Base-by-base conservation (phyloP, 2,329 filamentous ascomycete species). In the Aspergillus novoparasiticus region DNA sequence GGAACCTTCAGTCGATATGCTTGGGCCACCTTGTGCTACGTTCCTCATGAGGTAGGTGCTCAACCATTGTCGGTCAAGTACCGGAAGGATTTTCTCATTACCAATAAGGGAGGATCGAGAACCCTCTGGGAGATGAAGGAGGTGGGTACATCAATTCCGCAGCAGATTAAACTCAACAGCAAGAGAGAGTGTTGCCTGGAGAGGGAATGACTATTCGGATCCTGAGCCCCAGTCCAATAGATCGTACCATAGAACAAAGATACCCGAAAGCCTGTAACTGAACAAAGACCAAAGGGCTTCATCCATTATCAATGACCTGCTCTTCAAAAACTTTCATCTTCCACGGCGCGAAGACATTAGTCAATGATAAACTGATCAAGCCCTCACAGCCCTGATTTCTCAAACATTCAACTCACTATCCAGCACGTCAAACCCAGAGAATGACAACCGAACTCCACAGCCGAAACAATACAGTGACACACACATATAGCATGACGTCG, bases 221-320 rank as follows among this genome's bases (percentile, higher is more conserved):
- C 9, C 36, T 16, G 21, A 39, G 32, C 51, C n/a, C 51, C 51
- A 19, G 51, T 26, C 51, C 51, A 55, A 39, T 55, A 55, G 51
- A 55, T 41, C 51, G 51, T 55, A 39, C 51, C 51, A 55, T 55
- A 55, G 51, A 39, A 39, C 21, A 39, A 55, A 55, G 51, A 55
- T 19, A 55, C 21, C 51, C 32, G 30, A 36, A 16, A 23, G 14
- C 6, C 32, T 55, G 51, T 55, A 55, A 55, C 32, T 55, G 32
- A 39, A 36, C 21, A 16, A 41, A 34, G 21, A 26, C 32, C 14
- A 19, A 55, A 23, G 10, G 30, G 4, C 19, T 16, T 55, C 3
- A 39, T 12, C 2, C 5, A 21, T 26, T 6, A 30, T 32, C 30
- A 26, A 14, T 10, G 2, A 16, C 6, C n/a, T 39, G 32, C n/a